Evolutionary conservation across 495 filamentous ascomycete species (phyloP).

Genomic region (Apodospora peruviana): DNA sequence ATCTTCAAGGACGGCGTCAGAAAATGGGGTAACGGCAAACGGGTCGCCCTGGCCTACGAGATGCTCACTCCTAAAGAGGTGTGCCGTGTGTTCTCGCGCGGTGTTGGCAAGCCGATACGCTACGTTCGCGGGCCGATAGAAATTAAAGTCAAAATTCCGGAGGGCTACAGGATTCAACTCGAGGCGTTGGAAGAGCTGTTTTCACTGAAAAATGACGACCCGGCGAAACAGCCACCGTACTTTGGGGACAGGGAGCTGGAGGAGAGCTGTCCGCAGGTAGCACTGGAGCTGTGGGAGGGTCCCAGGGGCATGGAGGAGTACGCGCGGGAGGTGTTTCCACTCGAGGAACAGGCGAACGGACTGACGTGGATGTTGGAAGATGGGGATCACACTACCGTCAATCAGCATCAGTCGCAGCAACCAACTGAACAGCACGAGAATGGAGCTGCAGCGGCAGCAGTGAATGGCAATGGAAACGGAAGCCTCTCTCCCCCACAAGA

Average conservation of each 20-base stretch:
- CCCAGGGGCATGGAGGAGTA: constrained; percentile 91
- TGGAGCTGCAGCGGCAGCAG: background rate
- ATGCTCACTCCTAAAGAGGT: constrained; percentile 77
- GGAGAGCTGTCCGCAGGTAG: constrained; percentile 60
- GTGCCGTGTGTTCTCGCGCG: constrained; percentile 71
- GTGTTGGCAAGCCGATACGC: constrained; percentile 67
- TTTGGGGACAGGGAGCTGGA: constrained; percentile 50
- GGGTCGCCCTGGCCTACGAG: constrained; percentile 89
- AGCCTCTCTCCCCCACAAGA: constrained; percentile 7
- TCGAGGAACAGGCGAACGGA: constrained; percentile 92
- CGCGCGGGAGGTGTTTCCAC: constrained; percentile 86
- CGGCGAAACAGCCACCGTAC: constrained; percentile 46
- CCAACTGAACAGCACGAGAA: constrained; percentile 18
- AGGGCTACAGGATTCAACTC: constrained; percentile 86
- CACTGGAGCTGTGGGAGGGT: constrained; percentile 82
- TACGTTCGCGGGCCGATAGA: constrained; percentile 77
- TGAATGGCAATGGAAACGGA: constrained; percentile 5
- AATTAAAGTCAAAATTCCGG: constrained; percentile 77
- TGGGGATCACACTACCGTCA: constrained; percentile 26
- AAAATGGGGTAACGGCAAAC: constrained; percentile 89
- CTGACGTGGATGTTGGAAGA: constrained; percentile 75
- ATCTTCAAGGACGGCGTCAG: constrained; percentile 88
- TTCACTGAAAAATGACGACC: constrained; percentile 51
- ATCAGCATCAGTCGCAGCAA: too few relatives aligned
- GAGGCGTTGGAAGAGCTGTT: constrained; percentile 64